Conservation (phyloP, 805 yeast species). For the Jamesozyma piceae region DNA sequence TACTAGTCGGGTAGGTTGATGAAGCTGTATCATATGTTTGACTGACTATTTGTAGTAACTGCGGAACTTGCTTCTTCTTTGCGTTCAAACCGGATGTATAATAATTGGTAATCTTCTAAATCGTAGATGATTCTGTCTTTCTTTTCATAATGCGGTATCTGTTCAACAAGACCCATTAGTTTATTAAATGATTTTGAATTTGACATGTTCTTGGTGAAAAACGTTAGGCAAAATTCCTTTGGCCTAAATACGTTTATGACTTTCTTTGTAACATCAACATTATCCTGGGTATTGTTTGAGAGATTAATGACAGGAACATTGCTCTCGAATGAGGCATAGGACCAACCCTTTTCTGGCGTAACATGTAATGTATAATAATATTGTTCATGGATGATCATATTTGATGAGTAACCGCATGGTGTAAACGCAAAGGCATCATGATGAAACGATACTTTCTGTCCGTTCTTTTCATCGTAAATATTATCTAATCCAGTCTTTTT, state of each 20-base stretch:
- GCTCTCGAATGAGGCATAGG: slow-evolving; percentile 93
- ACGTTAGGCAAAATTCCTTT: slow-evolving; percentile 56
- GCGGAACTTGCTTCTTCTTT: neutral
- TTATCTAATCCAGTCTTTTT: slow-evolving; percentile 50
- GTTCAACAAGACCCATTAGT: slow-evolving; percentile 27
- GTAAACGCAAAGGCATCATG: slow-evolving; percentile 86
- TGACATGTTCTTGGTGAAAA: slow-evolving; percentile 31
- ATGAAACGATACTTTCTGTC: slow-evolving; percentile 26
- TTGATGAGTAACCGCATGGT: slow-evolving; percentile 94
- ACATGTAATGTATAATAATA: slow-evolving; percentile 81
- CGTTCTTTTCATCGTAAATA: slow-evolving; percentile 36
- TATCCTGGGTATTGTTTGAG: slow-evolving; percentile 32
- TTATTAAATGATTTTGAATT: slow-evolving; percentile 29
- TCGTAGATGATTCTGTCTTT: slow-evolving; percentile 67
- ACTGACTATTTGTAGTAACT: neutral
- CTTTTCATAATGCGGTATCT: slow-evolving; percentile 39
- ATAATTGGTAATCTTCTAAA: slow-evolving; percentile 60
- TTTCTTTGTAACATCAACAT: slow-evolving; percentile 46
- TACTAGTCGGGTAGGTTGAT: too few relatives aligned
- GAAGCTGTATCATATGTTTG: neutral
- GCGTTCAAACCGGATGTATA: slow-evolving; percentile 50
- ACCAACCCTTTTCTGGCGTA: slow-evolving; percentile 90
- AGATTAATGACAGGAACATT: slow-evolving; percentile 49
- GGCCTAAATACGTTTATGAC: slow-evolving; percentile 66
- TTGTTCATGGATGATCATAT: slow-evolving; percentile 55